Conservation (phyloP, 352 stramenopile genomes). For the Pythium myriotylum region DNA sequence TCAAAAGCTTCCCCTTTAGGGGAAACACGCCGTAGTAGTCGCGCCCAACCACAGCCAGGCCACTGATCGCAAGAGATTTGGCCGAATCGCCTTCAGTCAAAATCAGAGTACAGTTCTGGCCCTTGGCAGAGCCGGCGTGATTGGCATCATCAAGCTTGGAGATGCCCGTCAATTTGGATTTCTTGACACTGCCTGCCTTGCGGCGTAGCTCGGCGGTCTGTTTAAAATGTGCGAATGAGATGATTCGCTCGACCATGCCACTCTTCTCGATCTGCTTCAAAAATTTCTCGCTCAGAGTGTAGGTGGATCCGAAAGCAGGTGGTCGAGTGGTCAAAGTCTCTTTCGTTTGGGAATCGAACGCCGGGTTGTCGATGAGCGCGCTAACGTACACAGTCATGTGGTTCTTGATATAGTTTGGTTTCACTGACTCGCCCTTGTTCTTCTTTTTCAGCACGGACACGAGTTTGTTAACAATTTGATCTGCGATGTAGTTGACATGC, state of each 20-base stretch:
- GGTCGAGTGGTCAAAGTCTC: constrained; percentile 94
- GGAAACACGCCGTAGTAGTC: constrained; percentile 98
- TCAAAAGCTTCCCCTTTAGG: constrained; percentile 97
- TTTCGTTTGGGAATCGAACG: constrained; percentile 98
- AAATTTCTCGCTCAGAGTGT: constrained; percentile 86
- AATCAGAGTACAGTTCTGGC: constrained; percentile 96
- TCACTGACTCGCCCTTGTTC: constrained; percentile 93
- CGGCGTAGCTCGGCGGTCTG: constrained; percentile 90
- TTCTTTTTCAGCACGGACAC: constrained; percentile 93
- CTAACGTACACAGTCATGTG: constrained; percentile 97
- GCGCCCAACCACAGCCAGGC: constrained; percentile 94
- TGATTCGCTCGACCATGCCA: constrained; percentile 89
- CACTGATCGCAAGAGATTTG: constrained; percentile 97
- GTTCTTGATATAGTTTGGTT: constrained; percentile 94
- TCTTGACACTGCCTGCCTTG: constrained; percentile 80
- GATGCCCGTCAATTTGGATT: constrained; percentile 87
- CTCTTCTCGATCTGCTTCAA: constrained; percentile 89
- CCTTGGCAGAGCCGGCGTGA: constrained; percentile 90
- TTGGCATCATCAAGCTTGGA: constrained; percentile 99
- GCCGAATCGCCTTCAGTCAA: constrained; percentile 99
- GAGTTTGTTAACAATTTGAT: constrained; percentile 91
- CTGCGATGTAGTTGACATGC: constrained; percentile 94
- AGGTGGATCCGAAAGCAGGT: constrained; percentile 86
- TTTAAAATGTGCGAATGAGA: constrained; percentile 92
- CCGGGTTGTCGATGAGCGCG: constrained; percentile 96